Base-by-base conservation (phyloP, 2,329 filamentous ascomycete species). In the Ascosphaera acerosa region DNA sequence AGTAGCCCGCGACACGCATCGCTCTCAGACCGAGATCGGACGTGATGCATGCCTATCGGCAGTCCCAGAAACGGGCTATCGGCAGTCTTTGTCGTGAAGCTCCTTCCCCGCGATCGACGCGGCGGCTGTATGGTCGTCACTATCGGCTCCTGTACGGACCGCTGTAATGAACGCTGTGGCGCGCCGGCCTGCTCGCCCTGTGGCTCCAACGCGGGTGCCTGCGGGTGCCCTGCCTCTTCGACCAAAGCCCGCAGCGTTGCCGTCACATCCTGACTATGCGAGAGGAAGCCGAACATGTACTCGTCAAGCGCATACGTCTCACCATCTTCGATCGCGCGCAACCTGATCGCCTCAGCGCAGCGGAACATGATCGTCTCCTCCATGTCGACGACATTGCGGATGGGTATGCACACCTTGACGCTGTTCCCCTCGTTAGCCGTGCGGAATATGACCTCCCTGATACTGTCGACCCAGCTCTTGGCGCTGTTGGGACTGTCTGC, bases 271-370 rank as follows among this genome's bases (percentile, higher is more conserved):
- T 76, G 70, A 4, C 81, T 81, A 38, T 72, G 72, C 40, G 68
- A 75, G 48, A 92, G 91, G 52, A 94, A 94, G 0, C 82, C 87
- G 50, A 97, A 94, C 49, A 89, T 94, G 48, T 94, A 92, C 61
- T 97, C 87, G 43, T 97, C 87, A 38, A 94, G 77, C 2, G 82
- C 82, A 52, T 76, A 94, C 0, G 80, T 89, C 50, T 92, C 84
- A 39, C 87, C 78, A 39, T 81, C 89, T 45, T 92, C 82, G 34
- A 94, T 71, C 27, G 92, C 80, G 22, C 80, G 69, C 37, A 97
- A 71, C 52, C 90, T 92, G 55, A 89, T 75, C 0, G 87, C 94
- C 38, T 92, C 78, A 15, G 81, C 80, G 49, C 90, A 81, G 38
- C 89, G 78, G 33, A 90, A 64, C 54, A 92, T 80, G 34, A 78